Percentiles rank a stretch among this genome's conserved stretches.
Conservation (phyloP, 2,329 filamentous ascomycete species). For the Stagonosporopsis vannaccii region DNA sequence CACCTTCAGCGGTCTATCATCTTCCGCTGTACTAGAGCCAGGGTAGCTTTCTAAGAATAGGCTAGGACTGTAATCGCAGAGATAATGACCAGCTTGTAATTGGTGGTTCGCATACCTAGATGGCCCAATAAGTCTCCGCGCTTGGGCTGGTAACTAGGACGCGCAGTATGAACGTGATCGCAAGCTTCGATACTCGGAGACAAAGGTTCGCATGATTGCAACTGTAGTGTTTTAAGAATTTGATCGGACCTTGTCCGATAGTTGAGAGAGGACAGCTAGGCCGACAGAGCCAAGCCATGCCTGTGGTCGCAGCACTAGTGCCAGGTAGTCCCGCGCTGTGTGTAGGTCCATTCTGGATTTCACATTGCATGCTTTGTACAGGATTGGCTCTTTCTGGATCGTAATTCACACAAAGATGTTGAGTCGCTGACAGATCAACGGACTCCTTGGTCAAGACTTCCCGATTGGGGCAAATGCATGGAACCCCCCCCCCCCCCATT, state of each 20-base stretch:
- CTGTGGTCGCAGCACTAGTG: neutral
- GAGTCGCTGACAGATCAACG: neutral
- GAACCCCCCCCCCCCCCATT: too few relatives aligned
- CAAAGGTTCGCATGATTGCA: neutral
- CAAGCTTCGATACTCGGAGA: slow-evolving; percentile 2
- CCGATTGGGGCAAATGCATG: neutral
- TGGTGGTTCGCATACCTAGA: neutral
- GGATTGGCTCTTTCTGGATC: neutral
- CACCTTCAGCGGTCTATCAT: neutral
- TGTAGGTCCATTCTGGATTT: neutral
- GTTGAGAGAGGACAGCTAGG: neutral
- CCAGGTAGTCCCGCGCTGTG: slow-evolving; percentile 8
- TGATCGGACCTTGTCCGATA: neutral
- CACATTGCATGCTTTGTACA: neutral
- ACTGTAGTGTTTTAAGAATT: neutral
- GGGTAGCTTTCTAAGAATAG: neutral
- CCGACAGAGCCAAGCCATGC: neutral
- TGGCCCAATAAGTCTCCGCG: neutral
- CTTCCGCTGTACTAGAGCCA: neutral
- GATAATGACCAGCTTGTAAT: too few relatives aligned
- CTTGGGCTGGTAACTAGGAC: neutral
- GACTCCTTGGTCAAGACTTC: neutral
- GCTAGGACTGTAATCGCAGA: too few relatives aligned
- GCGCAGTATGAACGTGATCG: neutral
- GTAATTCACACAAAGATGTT: neutral